Base-by-base conservation (phyloP, 208 protist genomes). In the Trypanosoma platydactyli region DNA sequence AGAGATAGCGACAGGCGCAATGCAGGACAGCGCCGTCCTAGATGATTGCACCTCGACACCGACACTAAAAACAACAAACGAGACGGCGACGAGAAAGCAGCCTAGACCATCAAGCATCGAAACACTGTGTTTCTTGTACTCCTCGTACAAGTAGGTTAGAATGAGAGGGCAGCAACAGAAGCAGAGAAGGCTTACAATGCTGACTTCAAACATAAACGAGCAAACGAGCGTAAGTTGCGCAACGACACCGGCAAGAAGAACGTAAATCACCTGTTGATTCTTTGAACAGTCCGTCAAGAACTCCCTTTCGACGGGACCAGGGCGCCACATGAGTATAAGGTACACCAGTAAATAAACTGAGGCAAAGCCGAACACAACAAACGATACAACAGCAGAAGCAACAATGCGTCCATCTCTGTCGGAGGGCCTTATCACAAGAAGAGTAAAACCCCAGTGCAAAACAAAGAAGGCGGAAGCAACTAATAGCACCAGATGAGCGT, bases 71-170 rank as follows among this genome's bases (percentile, higher is more conserved):
- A 67, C 25, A 22, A 62, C 48, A 48, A 77, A 58, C 1, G 64
- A 54, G 9, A 20, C 30, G 9, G 63, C 57, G 35, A 68, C 65
- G n/a, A 72, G 45, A 38, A 71, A 9, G 25, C 52, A 73, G 9
- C 54, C 72, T 5, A 73, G 25, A 1, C 50, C 27, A 55, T 67
- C 64, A 12, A 77, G 44, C 7, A 57, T 5, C 7, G 72, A 68
- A 4, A 77, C 72, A 57, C 51, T 62, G 30, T 77, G 72, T 33
- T 51, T 38, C 59, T 77, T 70, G 46, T 67, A 64, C 66, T 67
- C 65, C 51, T 77, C 72, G 55, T 77, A 77, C 11, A 68, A 45
- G 24, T 64, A 73, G 2, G 72, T 77, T 29, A 72, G 13, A 20
- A 73, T 42, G 24, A 77, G 64, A 30, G 72, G 72, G 22, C 38